Conservation (phyloP, 2,329 filamentous ascomycete species). For the Botrytis medusae region DNA sequence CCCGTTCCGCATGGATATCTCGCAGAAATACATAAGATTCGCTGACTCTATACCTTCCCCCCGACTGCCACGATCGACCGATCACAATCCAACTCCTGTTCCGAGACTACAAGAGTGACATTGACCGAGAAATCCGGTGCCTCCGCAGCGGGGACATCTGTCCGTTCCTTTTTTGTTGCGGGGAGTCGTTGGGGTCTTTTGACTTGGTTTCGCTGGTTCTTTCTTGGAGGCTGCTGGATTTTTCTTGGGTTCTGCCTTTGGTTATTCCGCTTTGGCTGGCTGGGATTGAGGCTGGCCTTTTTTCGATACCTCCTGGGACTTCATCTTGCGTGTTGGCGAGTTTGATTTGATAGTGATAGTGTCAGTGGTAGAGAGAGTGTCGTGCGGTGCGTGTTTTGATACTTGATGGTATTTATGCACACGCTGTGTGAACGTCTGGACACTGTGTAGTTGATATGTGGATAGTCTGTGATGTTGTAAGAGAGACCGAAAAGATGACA, state of each 20-base stretch:
- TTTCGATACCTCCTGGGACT: not conserved
- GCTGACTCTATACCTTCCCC: not conserved
- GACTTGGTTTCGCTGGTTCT: not conserved
- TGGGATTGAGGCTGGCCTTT: not conserved
- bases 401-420: not conserved
- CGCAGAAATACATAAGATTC: not conserved
- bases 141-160: not conserved
- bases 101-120: not conserved
- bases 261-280: not conserved
- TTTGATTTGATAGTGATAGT: not conserved
- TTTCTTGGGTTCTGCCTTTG: not conserved
- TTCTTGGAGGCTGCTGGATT: not conserved
- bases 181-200: not conserved
- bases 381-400: not conserved
- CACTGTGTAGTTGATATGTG: not conserved
- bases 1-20: not conserved
- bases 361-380: too few relatives aligned
- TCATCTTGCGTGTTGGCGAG: not conserved
- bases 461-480: too few relatives aligned
- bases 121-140: not conserved
- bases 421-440: not conserved
- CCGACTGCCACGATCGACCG: not conserved
- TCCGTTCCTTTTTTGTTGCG: not conserved
- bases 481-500: not conserved
- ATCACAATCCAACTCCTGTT: not conserved